Evolutionary conservation across 2,329 filamentous ascomycete species (phyloP).

Genomic region (Botryotinia calthae): DNA sequence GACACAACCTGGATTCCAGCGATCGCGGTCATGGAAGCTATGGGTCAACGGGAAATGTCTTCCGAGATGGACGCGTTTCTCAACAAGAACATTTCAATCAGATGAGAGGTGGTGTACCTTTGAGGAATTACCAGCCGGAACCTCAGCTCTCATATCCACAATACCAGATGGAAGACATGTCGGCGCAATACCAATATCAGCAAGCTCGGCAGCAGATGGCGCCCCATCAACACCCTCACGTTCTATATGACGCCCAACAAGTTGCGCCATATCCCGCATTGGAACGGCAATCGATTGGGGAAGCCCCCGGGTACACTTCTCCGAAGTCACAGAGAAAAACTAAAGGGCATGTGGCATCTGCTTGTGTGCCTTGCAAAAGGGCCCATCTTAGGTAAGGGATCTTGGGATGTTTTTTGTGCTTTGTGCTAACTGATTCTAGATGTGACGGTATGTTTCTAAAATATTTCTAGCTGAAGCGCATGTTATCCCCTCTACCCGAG

Average conservation of each 20-base stretch:
- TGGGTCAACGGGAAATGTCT: conserved; percentile 48
- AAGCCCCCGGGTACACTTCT: conserved; percentile 50
- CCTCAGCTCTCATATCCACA: conserved; percentile 29
- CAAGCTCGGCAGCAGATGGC: conserved; percentile 26
- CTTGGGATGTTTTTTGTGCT: conserved; percentile 16
- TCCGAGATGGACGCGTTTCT: conserved; percentile 42
- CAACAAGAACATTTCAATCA: conserved; percentile 33
- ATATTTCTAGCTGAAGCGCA: background rate
- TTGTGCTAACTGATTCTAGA: conserved; percentile 45
- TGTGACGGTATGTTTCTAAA: conserved; percentile 59
- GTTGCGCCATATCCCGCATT: conserved; percentile 31
- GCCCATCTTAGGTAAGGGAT: conserved; percentile 65
- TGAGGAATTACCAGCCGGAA: conserved; percentile 43
- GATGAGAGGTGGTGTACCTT: conserved; percentile 32
- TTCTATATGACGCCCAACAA: conserved; percentile 29
- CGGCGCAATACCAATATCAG: conserved; percentile 30
- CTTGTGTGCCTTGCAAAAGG: conserved; percentile 81
- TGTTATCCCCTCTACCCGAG: conserved; percentile 17
- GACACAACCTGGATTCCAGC: conserved; percentile 56
- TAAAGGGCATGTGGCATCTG: conserved; percentile 79
- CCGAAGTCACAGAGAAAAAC: conserved; percentile 65
- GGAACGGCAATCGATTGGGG: conserved; percentile 42
- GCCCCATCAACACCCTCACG: conserved; percentile 30
- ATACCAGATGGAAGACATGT: conserved; percentile 32
- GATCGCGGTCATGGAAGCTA: conserved; percentile 52